A percentile compares a stretch with the other conserved stretches of the same genome.
These are phyloP conservation scores for Metarhizium humberi DNA, from an alignment of 2,329 filamentous ascomycete species.

Conservation along the genomic window DNA sequence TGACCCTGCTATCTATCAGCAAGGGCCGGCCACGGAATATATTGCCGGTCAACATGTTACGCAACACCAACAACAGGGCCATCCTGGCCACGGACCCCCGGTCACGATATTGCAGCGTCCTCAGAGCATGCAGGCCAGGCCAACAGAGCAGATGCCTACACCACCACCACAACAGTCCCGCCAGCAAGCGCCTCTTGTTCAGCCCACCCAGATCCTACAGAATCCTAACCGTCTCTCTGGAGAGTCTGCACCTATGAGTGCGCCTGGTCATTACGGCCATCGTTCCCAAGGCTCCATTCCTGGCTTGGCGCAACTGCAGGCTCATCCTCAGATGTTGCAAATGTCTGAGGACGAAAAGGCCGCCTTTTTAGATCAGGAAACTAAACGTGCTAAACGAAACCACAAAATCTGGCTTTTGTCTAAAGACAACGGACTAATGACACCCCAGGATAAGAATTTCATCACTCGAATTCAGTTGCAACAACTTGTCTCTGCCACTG, in stretches of 20 bases:
- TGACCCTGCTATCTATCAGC: conserved; percentile 20
- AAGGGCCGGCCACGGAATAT: conserved; percentile 14
- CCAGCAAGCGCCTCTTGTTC: conserved; percentile 31
- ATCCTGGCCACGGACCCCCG: conserved; percentile 34
- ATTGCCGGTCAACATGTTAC: conserved; percentile 11
- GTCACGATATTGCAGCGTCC: conserved; percentile 49
- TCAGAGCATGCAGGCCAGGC: conserved; percentile 26
- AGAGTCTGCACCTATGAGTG: conserved; percentile 30
- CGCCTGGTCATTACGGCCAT: conserved; percentile 29
- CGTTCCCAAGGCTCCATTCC: conserved; percentile 43
- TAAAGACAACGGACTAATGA: conserved; percentile 96
- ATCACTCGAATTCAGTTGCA: conserved; percentile 96
- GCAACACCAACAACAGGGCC: conserved; percentile 20
- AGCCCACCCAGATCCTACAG: conserved; percentile 69
- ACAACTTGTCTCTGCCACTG: conserved; percentile 86
- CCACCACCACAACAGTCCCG: conserved; percentile 16
- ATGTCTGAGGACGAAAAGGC: conserved; percentile 78
- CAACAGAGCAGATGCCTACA: conserved; percentile 16
- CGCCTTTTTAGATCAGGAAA: conserved; percentile 80
- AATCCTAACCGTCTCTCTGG: conserved; percentile 60
- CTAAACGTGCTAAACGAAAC: conserved; percentile 90
- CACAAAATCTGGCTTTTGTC: conserved; percentile 94
- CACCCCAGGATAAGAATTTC: conserved; percentile 98
- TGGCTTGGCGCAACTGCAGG: conserved; percentile 22
- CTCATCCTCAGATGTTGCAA: conserved; percentile 45